These are phyloP conservation scores for Zymoseptoria pseudotritici DNA, from an alignment of 2,329 filamentous ascomycete genomes.

Conservation along the genomic window DNA sequence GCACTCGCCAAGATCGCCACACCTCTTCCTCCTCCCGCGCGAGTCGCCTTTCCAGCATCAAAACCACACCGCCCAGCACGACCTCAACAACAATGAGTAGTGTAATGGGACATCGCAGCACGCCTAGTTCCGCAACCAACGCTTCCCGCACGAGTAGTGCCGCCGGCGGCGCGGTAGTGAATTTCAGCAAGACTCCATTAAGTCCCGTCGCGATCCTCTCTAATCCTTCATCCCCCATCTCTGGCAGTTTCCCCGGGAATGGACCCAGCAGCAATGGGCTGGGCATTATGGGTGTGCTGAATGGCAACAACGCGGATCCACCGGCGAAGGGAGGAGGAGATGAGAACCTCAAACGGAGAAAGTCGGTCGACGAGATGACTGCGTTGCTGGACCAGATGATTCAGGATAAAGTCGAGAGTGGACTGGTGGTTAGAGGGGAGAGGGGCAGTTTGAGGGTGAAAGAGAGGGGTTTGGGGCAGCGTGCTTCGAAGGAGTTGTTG, in stretches of 20 bases:
- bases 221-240: conserved; percentile 13
- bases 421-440: conserved; percentile 59
- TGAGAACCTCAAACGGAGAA: conserved; percentile 24
- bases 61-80: not conserved
- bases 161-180: conserved; percentile 12
- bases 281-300: not conserved
- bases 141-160: conserved; percentile 19
- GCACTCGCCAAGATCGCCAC: not conserved
- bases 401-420: conserved; percentile 72
- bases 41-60: not conserved
- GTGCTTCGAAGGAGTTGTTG: too few species aligned
- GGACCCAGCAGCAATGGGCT: not conserved
- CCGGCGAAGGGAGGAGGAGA: conserved; percentile 2
- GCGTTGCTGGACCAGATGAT: conserved; percentile 95
- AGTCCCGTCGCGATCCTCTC: conserved; percentile 25
- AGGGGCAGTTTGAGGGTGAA: conserved; percentile 56
- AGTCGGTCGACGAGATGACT: conserved; percentile 86
- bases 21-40: conserved; percentile 8
- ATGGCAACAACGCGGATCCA: conserved; percentile 6
- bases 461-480: not conserved
- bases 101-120: conserved; percentile 19
- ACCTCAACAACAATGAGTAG: not conserved
- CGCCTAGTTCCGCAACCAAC: conserved; percentile 12
- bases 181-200: conserved; percentile 24
- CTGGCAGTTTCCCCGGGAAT: not conserved